Base-by-base conservation (phyloP, 805 yeast genomes). In the Lipomyces kockii region DNA sequence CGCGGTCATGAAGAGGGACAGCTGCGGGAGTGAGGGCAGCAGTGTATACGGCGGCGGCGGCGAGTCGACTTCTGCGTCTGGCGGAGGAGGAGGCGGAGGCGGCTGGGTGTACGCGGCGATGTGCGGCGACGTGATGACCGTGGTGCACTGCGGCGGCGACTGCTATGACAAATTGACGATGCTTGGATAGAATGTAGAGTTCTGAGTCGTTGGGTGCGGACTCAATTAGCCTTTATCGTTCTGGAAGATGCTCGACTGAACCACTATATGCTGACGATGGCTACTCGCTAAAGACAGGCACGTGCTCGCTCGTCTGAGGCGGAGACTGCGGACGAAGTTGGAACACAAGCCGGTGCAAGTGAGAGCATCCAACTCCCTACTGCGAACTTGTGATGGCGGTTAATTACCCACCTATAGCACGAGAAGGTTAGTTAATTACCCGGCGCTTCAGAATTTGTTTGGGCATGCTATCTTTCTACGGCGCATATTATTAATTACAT, bases 11-110 rank as follows among this genome's bases (percentile, higher is more conserved):
- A 32, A 17, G 20, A 17, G 58, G 49, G 62, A 27, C 22, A 58
- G 66, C 55, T 53, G 43, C 57, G 65, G 62, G 43, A 67, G 67
- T 34, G 65, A 52, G 29, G 69, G 69, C 17, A 51, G 56, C 32
- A 55, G 69, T 6, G 70, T 58, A 62, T 66, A 66, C 39, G 70
- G 67, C 37, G 70, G 70, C 20, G 70, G 70, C 20, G 70, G 65
- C 25, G 63, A 55, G 58, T 57, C 69, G 62, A 55, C 64, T 43
- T 66, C 66, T 7, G 46, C 49, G 52, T 29, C 61, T 22, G 54
- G 61, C 17, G 61, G 63, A 58, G 60, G 66, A 29, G 58, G 60
- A 20, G 22, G 58, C 25, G 34, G 22, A 54, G 62, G 57, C 49
- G 56, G 58, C 54, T 20, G 32, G 9, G 3, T 43, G 49, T 43